A percentile compares a stretch with the other conserved stretches of the same genome.
Evolutionary conservation across 1,139 yeast genomes (phyloP).

Genomic region (Casaregolazyma lundiana): DNA sequence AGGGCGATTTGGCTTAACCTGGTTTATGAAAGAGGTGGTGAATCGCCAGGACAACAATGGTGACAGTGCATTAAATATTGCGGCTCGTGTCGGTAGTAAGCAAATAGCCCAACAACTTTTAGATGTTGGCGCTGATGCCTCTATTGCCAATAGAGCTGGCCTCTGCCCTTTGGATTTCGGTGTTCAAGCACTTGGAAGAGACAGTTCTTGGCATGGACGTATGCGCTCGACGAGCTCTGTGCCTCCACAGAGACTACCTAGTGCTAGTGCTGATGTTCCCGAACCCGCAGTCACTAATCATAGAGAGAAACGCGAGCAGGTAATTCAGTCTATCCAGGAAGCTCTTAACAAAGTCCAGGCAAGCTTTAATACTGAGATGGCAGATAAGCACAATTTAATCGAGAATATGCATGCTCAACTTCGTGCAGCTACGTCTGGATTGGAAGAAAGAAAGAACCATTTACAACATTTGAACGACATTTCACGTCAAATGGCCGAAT

Average conservation of each 20-base stretch:
- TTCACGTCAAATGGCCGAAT: slow-evolving; percentile 40
- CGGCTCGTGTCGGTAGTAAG: slow-evolving; percentile 81
- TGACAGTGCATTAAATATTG: slow-evolving; percentile 79
- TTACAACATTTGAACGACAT: slow-evolving; percentile 41
- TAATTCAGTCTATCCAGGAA: slow-evolving; percentile 37
- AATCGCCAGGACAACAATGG: slow-evolving; percentile 81
- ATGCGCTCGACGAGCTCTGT: background rate
- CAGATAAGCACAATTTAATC: slow-evolving; percentile 42
- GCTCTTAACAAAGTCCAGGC: slow-evolving; percentile 31
- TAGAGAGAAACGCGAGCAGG: slow-evolving; percentile 38
- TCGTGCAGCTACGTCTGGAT: slow-evolving; percentile 43
- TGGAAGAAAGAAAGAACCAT: slow-evolving; percentile 44
- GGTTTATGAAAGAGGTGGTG: slow-evolving; percentile 60
- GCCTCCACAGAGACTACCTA: slow-evolving; percentile 1
- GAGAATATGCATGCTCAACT: slow-evolving; percentile 45
- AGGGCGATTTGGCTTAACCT: slow-evolving; percentile 49
- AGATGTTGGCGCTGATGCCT: slow-evolving; percentile 82
- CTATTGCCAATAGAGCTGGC: slow-evolving; percentile 76
- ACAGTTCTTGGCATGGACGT: slow-evolving; percentile 2
- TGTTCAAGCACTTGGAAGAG: slow-evolving; percentile 27
- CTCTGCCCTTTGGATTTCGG: slow-evolving; percentile 85
- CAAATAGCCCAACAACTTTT: slow-evolving; percentile 76
- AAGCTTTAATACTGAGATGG: slow-evolving; percentile 48
- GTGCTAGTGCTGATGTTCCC: slow-evolving; percentile 3
- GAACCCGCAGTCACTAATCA: slow-evolving; percentile 9